Conservation (phyloP, 2,329 filamentous ascomycete species). For the Phaeosphaeriaceae sp. region DNA sequence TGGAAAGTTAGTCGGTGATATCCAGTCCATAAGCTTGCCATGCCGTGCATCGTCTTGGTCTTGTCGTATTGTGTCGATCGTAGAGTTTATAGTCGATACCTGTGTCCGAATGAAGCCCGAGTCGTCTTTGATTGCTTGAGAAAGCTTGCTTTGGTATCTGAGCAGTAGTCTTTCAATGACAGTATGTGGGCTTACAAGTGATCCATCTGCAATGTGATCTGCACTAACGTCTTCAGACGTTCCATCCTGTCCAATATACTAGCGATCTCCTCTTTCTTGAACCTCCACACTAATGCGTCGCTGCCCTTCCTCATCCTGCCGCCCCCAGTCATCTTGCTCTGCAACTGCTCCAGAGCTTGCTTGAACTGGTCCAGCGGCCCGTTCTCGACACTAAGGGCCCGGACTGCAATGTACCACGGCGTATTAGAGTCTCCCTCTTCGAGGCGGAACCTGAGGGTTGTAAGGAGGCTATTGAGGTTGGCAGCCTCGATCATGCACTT, state of each 20-base stretch:
- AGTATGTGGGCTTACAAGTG: conserved; percentile 24
- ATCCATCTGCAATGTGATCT: conserved; percentile 28
- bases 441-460: no score
- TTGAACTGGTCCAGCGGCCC: no score
- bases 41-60: conserved; percentile 1
- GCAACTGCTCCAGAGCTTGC: no score
- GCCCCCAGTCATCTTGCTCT: no score
- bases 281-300: conserved; percentile 23
- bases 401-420: no score
- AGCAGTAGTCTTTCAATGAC: background rate
- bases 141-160: conserved; percentile 18
- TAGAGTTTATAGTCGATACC: conserved; percentile 4
- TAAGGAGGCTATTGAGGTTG: no score
- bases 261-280: no score
- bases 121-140: conserved; percentile 17
- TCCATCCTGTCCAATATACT: conserved; percentile 26
- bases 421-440: no score
- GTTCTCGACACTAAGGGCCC: no score
- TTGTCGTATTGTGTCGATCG: background rate
- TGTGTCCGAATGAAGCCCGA: no score
- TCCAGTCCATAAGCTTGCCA: conserved; percentile 39
- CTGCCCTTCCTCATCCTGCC: no score
- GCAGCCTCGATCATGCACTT: no score
- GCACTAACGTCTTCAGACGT: conserved; percentile 22
- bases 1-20: conserved; percentile 47